Evolutionary conservation across 2,329 filamentous ascomycete genomes (phyloP).

Genomic region (Paecilomyces sp.): DNA sequence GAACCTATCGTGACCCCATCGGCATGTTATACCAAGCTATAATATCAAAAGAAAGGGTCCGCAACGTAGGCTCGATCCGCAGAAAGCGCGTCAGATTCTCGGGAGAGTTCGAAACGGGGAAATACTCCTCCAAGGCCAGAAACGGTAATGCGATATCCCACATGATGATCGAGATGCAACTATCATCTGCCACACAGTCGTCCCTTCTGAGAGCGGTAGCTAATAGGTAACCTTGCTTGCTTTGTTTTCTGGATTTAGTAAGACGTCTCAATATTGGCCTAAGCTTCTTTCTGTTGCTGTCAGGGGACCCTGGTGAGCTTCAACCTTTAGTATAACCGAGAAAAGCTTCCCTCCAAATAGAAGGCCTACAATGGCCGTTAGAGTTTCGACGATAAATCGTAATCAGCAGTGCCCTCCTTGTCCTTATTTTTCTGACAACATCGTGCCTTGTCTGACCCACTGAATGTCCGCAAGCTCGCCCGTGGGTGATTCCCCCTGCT

Average conservation of each 20-base stretch:
- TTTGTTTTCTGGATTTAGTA: not conserved
- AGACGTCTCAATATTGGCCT: not conserved
- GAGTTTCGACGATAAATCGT: not conserved
- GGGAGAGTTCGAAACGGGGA: not conserved
- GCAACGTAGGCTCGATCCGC: not conserved
- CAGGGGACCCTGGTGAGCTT: not conserved
- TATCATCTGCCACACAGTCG: not conserved
- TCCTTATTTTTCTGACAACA: not conserved
- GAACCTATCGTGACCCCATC: not conserved
- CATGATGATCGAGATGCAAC: not conserved
- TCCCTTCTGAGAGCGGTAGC: not conserved
- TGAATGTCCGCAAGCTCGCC: slow-evolving; percentile 10
- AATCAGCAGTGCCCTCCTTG: not conserved
- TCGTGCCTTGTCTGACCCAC: not conserved
- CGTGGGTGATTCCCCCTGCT: slow-evolving; percentile 21
- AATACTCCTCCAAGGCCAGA: not conserved
- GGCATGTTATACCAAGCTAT: not conserved
- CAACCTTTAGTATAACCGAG: not conserved
- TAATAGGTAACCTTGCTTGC: no score
- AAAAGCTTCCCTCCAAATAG: not conserved
- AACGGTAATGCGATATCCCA: not conserved
- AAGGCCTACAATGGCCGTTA: not conserved
- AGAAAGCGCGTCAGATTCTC: not conserved
- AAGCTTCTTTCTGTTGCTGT: not conserved
- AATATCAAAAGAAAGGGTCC: not conserved